Base-by-base conservation (phyloP, 2,329 filamentous ascomycete species). In the Endoconidiophora laricicola region DNA sequence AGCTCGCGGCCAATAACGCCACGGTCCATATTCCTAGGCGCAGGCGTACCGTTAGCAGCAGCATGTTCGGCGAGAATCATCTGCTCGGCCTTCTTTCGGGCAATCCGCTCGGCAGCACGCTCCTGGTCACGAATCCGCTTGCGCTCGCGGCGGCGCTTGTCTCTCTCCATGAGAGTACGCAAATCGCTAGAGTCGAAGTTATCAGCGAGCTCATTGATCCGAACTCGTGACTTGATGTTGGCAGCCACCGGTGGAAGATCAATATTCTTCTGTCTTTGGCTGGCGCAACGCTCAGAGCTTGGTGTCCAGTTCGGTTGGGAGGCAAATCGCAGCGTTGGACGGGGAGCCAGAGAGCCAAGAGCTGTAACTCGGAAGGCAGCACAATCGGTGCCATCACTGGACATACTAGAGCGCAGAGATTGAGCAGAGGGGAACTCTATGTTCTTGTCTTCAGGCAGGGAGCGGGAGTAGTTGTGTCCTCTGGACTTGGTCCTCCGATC, bases 161-260 rank as follows among this genome's bases (percentile, higher is more conserved):
- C 91, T 53, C 91, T 73, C 58, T 98, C 91, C 76, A 98, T 82
- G 26, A 96, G 70, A 60, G 94, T 84, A 52, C 90, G 76, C 38
- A 98, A 63, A 57, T 86, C 88, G 48, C 82, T 78, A 3, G 91
- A 83, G 64, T 86, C 86, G 49, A 98, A 71, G 53, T 85, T 82
- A 60, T 96, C 84, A 20, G 87, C 91, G 42, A 96, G 65, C 63
- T 83, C 66, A 65, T 85, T 65, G 61, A 83, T 65, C 59, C 77
- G 65, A 65, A 81, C 78, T 57, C 76, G 75, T 2, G 73, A 73
- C 55, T 72, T 78, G 24, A 79, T 71, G 37, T 77, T 79, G 54
- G 85, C 77, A 0, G 75, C 70, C 14, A 80, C 76, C n/a, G 72
- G 64, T 56, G 69, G 62, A 33, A 68, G 62, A 55, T 73, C 64